Percentiles rank a stretch among this genome's conserved stretches.
Conservation (phyloP, 1,284 basidiomycete species). For the Singerocomus rubriflavus region DNA sequence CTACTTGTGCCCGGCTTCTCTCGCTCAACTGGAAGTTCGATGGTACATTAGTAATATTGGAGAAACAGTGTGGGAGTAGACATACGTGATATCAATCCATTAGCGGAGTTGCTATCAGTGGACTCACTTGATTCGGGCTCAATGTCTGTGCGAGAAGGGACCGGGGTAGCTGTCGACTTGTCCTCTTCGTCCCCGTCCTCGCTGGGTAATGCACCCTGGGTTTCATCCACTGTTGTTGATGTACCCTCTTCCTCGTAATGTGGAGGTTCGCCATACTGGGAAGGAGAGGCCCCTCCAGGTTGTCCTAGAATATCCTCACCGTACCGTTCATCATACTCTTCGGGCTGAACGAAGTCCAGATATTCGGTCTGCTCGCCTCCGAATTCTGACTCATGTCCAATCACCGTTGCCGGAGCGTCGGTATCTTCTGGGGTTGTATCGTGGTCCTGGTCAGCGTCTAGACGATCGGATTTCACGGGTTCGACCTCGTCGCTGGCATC, state of each 20-base stretch:
- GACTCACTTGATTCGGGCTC: slow-evolving; percentile 5
- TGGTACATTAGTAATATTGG: slow-evolving; percentile 4
- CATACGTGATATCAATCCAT: slow-evolving; percentile 12
- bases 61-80: neutral
- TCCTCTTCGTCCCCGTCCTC: slow-evolving; percentile 16
- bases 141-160: slow-evolving; percentile 4
- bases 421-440: slow-evolving; percentile 17
- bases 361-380: slow-evolving; percentile 33
- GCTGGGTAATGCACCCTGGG: slow-evolving; percentile 6
- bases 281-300: slow-evolving; percentile 7
- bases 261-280: slow-evolving; percentile 18
- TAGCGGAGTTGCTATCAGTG: neutral
- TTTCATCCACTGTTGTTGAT: slow-evolving; percentile 21
- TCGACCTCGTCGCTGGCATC: slow-evolving; percentile 23
- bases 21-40: slow-evolving; percentile 9
- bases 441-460: slow-evolving; percentile 36
- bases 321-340: slow-evolving; percentile 33
- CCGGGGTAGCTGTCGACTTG: slow-evolving; percentile 13
- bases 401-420: slow-evolving; percentile 11
- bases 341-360: slow-evolving; percentile 25
- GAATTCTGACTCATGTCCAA: slow-evolving; percentile 14
- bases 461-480: slow-evolving; percentile 16
- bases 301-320: slow-evolving; percentile 31
- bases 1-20: neutral
- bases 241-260: slow-evolving; percentile 25